A percentile compares a stretch with the other conserved stretches of the same genome.
Evolutionary conservation across 2,329 filamentous ascomycete genomes (phyloP).

Genomic region (Penicillium occitanis): DNA sequence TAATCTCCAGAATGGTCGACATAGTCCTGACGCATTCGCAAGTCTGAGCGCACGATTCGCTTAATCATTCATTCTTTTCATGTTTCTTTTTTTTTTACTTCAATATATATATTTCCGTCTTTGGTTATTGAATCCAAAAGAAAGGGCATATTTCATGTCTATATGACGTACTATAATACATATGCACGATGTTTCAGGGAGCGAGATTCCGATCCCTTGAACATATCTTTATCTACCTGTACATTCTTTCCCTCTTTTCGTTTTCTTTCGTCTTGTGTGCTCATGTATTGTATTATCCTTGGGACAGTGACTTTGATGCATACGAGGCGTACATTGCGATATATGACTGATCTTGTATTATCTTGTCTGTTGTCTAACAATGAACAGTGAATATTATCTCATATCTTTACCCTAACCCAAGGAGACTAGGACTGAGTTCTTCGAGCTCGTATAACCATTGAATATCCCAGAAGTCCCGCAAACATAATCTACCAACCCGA

Average conservation of each 20-base stretch:
- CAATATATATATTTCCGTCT: slow-evolving; percentile 4
- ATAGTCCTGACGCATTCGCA: slow-evolving; percentile 54
- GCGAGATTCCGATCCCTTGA: neutral
- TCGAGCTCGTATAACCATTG: neutral
- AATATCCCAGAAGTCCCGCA: neutral
- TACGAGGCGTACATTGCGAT: slow-evolving; percentile 5
- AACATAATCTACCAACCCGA: neutral
- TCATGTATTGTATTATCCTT: slow-evolving; percentile 6
- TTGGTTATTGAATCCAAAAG: slow-evolving; percentile 4
- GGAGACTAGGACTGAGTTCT: neutral
- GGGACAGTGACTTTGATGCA: slow-evolving; percentile 1
- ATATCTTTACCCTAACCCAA: neutral
- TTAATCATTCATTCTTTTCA: slow-evolving; percentile 11
- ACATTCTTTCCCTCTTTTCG: neutral
- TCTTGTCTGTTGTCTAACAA: neutral
- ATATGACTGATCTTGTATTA: neutral
- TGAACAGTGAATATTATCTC: neutral
- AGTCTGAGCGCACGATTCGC: slow-evolving; percentile 48
- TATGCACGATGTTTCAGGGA: neutral
- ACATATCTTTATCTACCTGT: neutral
- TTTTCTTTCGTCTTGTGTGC: neutral
- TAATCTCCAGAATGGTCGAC: slow-evolving; percentile 47
- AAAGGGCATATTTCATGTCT: slow-evolving; percentile 5
- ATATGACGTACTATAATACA: slow-evolving; percentile 3
- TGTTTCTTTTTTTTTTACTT: slow-evolving; percentile 11